A percentile compares a stretch with the other conserved stretches of the same genome.
Conservation (phyloP, 2,329 filamentous ascomycete genomes). For the Sarocladium brachiariae region DNA sequence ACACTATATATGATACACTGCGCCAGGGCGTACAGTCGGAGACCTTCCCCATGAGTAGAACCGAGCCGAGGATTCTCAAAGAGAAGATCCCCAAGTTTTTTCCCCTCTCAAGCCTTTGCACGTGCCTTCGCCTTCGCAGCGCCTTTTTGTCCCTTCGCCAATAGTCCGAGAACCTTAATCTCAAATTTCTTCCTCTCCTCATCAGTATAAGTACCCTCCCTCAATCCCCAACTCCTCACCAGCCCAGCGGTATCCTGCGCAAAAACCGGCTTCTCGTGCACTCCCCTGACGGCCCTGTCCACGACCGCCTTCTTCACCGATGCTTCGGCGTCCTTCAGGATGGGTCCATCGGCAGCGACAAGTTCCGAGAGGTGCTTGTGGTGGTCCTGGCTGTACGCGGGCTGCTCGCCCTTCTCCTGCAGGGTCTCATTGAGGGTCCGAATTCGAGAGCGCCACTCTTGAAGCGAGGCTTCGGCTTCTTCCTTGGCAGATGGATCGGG, state of each 20-base stretch:
- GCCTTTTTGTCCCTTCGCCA: conserved; percentile 17
- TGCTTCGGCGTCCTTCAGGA: conserved; percentile 27
- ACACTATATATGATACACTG: conserved; percentile 8
- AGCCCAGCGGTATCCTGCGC: conserved; percentile 26
- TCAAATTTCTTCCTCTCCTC: conserved; percentile 31
- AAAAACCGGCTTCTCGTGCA: conserved; percentile 25
- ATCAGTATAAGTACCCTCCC: conserved; percentile 28
- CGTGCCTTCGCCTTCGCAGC: conserved; percentile 17
- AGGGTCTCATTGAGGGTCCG: conserved; percentile 12
- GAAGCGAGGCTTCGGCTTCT: conserved; percentile 24
- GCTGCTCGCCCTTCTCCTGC: conserved; percentile 14
- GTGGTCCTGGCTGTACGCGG: conserved; percentile 9
- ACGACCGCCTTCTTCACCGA: conserved; percentile 25
- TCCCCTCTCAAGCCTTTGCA: conserved; percentile 14
- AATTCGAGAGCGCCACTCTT: conserved; percentile 14
- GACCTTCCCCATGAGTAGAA: background rate
- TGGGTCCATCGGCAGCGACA: conserved; percentile 15
- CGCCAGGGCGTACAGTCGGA: background rate
- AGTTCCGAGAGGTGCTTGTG: conserved; percentile 13
- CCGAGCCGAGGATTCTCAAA: background rate
- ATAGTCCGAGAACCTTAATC: conserved; percentile 29
- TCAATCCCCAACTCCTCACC: conserved; percentile 30
- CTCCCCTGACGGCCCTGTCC: conserved; percentile 26
- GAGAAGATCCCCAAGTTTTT: background rate
- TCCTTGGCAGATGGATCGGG: conserved; percentile 22